A percentile compares a stretch with the other conserved stretches of the same genome.
Evolutionary conservation across 2,329 filamentous ascomycete species (phyloP).

Genomic region (Colletotrichum eremochloae): DNA sequence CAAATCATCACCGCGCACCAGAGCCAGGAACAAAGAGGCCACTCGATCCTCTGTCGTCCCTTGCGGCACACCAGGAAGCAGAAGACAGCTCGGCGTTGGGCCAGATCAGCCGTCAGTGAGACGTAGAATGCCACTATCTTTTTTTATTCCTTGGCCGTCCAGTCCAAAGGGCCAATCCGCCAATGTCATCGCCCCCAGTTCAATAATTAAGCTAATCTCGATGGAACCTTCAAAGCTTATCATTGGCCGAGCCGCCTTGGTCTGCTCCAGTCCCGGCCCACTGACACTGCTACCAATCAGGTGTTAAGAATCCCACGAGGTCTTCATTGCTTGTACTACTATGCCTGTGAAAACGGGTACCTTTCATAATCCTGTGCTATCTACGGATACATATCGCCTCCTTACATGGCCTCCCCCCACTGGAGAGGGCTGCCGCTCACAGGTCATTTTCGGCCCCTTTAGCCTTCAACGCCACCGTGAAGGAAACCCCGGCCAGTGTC

Average conservation of each 20-base stretch:
- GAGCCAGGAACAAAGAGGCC: slow-evolving; percentile 13
- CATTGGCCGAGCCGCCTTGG: slow-evolving; percentile 35
- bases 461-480: slow-evolving; percentile 11
- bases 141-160: slow-evolving; percentile 12
- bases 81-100: neutral
- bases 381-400: neutral
- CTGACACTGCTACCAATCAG: slow-evolving; percentile 27
- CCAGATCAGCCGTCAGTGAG: neutral
- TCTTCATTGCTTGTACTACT: slow-evolving; percentile 20
- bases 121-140: slow-evolving; percentile 6
- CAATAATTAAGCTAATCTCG: slow-evolving; percentile 38
- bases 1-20: slow-evolving; percentile 9
- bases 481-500: neutral
- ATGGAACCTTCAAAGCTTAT: slow-evolving; percentile 39
- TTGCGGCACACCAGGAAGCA: neutral
- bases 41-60: neutral
- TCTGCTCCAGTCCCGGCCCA: slow-evolving; percentile 1
- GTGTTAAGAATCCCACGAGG: neutral
- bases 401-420: neutral
- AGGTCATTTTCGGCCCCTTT: slow-evolving; percentile 17
- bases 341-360: neutral
- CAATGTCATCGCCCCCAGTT: slow-evolving; percentile 25
- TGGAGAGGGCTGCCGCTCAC: neutral
- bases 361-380: slow-evolving; percentile 25
- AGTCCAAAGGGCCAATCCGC: slow-evolving; percentile 19